Base-by-base conservation (phyloP, 345 rosid genomes). In the Syzygium aqueum region DNA sequence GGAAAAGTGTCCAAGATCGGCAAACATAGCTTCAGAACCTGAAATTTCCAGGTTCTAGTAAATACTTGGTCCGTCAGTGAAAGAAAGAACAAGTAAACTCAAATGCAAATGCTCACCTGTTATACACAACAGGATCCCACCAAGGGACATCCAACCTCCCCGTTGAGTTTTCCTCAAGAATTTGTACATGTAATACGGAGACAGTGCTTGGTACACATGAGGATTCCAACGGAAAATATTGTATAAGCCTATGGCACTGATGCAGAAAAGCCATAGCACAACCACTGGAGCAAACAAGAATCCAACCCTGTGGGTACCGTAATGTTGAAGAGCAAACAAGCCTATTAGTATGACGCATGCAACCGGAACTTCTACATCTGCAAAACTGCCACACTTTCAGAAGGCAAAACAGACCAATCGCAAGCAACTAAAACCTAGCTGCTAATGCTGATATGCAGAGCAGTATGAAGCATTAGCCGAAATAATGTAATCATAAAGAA, bases 21-120 rank as follows among this genome's bases (percentile, higher is more conserved):
- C 99, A 91, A 95, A 95, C 99, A 97, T 96, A 63, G 99, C 99
- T 89, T 96, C 99, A 5, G 99, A 95, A 77, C 98, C 96, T 95
- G 91, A 87, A 85, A 65, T 27, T 43, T 49, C n/a, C 49, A 73
- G 80, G 80, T 10, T 73, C 80, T 33, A 17, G 80, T 67, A 33
- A 73, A 17, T 33, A 73, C 46, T 73, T 9, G 49, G 16, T 30
- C 80, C 49, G 1, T 17, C 80, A 33, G 13, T 73, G 46, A 73
- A 73, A 33, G 43, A 67, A 67, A 73, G 46, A 73, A 33, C 80
- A 5, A 33, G 49, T 73, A 8, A 33, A 73, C 49, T 73, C 80
- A 73, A 73, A 73, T 65, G 80, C 40, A n/a, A 54, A 16, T 40
- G 84, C 86, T 84, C 77, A 93, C 98, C 98, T 78, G 98, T 95